Evolutionary conservation across 306 rosid species (phyloP).

Genomic region (Pachyrhizus erosus): DNA sequence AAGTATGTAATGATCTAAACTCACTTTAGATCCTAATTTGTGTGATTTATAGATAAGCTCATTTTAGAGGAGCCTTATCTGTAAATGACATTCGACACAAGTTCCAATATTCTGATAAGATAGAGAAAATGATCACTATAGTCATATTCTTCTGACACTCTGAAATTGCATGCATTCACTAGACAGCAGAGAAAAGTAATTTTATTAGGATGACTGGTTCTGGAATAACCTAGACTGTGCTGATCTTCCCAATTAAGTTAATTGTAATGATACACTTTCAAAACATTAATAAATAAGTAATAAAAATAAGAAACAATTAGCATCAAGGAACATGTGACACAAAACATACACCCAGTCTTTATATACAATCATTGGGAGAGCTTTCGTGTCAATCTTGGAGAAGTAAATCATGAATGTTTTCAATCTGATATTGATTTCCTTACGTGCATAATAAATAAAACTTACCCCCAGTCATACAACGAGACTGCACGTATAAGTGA

Average conservation of each 20-base stretch:
- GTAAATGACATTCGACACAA: constrained; percentile 5
- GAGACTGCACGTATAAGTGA: constrained; percentile 77
- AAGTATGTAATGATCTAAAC: background rate
- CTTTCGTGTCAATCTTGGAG: constrained; percentile 11
- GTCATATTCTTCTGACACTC: constrained; percentile 20
- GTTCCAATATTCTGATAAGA: constrained; percentile 27
- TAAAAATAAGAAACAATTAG: constrained; percentile 14
- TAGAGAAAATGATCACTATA: constrained; percentile 7
- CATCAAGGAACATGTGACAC: constrained; percentile 25
- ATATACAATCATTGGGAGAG: constrained; percentile 13
- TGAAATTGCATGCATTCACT: constrained; percentile 22
- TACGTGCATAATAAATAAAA: constrained; percentile 41
- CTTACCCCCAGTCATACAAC: constrained; percentile 98
- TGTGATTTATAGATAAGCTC: background rate
- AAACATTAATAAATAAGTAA: constrained; percentile 1
- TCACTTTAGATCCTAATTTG: background rate
- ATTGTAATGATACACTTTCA: background rate
- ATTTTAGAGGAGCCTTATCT: background rate
- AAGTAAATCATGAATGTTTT: constrained; percentile 32
- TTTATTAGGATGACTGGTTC: constrained; percentile 6
- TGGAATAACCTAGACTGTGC: constrained; percentile 16
- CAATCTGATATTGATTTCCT: constrained; percentile 40
- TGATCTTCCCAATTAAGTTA: constrained; percentile 17
- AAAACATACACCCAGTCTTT: constrained; percentile 17
- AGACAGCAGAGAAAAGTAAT: constrained; percentile 19